These are phyloP conservation scores for Metschnikowia anglica DNA, from an alignment of 805 yeast genomes.

Conservation along the genomic window DNA sequence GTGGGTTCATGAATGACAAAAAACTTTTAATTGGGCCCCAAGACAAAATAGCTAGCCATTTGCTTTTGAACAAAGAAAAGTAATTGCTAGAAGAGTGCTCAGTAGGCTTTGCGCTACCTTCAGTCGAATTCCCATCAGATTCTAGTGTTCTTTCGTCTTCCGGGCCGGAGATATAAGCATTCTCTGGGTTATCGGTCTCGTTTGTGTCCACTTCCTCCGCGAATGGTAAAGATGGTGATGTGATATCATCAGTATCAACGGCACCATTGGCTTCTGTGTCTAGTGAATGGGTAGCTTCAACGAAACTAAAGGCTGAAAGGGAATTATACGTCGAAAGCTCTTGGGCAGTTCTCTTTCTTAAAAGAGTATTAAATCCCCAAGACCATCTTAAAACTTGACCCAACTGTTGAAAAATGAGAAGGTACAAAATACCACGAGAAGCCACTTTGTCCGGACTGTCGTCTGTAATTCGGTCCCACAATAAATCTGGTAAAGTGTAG, in stretches of 20 bases:
- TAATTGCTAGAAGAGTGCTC: background rate
- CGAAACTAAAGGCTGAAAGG: background rate
- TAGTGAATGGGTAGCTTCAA: background rate
- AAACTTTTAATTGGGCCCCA: conserved; percentile 24
- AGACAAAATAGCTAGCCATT: conserved; percentile 7
- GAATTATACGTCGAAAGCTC: conserved; percentile 25
- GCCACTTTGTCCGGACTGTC: conserved; percentile 72
- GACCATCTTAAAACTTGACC: conserved; percentile 85
- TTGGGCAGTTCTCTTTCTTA: conserved; percentile 49
- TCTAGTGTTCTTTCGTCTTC: background rate
- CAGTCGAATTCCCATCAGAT: background rate
- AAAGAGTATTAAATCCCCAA: conserved; percentile 76
- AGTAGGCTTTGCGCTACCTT: background rate
- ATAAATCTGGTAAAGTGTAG: conserved; percentile 69
- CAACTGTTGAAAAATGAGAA: conserved; percentile 75
- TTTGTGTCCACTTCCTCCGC: background rate
- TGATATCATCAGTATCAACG: background rate
- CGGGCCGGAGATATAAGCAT: background rate
- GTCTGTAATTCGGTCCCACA: conserved; percentile 70
- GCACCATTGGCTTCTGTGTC: conserved; percentile 4
- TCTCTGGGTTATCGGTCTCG: background rate
- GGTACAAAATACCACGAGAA: conserved; percentile 71
- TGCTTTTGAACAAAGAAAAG: background rate
- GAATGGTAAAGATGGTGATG: background rate
- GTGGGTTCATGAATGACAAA: conserved; percentile 69